Base-by-base conservation (phyloP, 805 yeast species). In the Candida ovalis region DNA sequence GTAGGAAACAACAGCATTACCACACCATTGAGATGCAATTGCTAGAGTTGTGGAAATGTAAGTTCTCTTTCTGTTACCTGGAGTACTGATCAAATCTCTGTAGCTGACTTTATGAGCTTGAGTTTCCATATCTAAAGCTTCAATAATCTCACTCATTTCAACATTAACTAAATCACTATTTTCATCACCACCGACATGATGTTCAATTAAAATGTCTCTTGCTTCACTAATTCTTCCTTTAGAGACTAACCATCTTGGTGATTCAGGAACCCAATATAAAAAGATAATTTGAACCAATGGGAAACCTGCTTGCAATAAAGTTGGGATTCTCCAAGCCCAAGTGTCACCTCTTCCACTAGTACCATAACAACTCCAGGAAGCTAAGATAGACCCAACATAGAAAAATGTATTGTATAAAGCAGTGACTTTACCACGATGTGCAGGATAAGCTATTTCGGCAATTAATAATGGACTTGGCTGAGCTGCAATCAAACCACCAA, bases 1-100 rank as follows among this genome's bases (percentile, higher is more conserved):
- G 65, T 74, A 74, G 2, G 76, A 71, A 15, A 75, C 75, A 45
- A 75, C 61, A 46, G 76, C 77, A 54, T 72, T 74, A 56, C 80
- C 80, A 17, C 72, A 67, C 48, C 72, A 63, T 49, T 70, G 76
- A 60, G 67, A 66, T 49, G 71, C 57, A 39, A 60, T 49, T 27
- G 68, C 69, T 5, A 69, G 53, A 44, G 62, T 55, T 22, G 57
- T 24, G 33, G 61, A 58, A 50, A 71, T 52, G 41, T 62, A 60
- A 50, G 67, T 56, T 63, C 79, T 68, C 56, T 63, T 70, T 53
- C 75, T 61, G 58, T 67, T 70, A 35, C 67, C 64, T 24, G 64
- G 61, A 7, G 66, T 69, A 1, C 45, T 61, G 43, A 72, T 4
- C 48, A 73, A 71, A 49, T 71, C 75, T 1, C 47, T 37, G 66